phyloP scores from a whole-genome alignment of 352 stramenopile species.

The Phytophthora kernoviae region DNA sequence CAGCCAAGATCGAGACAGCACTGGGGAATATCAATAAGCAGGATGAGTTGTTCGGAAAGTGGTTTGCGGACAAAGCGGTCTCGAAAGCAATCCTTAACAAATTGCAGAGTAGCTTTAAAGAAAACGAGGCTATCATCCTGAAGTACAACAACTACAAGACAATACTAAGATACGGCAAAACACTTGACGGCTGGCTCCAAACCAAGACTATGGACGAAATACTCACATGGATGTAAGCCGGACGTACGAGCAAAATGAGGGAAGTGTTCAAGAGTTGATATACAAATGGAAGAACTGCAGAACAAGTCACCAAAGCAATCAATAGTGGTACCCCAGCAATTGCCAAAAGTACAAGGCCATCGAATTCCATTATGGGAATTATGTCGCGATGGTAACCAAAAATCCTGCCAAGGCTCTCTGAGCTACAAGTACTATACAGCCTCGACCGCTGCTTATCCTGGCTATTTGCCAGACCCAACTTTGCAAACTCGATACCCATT shows the following conservation, averaged over 20 bases:
- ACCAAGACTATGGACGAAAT: slow-evolving; percentile 10
- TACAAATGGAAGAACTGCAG: neutral
- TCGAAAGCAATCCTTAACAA: neutral
- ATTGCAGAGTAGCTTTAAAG: neutral
- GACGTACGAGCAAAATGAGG: neutral
- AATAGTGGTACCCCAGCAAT: neutral
- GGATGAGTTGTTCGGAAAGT: slow-evolving; percentile 5
- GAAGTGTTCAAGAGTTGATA: slow-evolving; percentile 4
- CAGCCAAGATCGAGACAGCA: slow-evolving; percentile 3
- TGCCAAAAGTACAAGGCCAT: too few species aligned
- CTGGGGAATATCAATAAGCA: neutral
- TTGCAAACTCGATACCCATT: too few species aligned
- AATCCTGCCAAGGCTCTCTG: too few species aligned
- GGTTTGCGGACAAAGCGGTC: neutral
- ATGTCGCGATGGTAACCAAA: too few species aligned
- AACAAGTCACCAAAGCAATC: neutral
- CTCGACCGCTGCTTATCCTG: too few species aligned
- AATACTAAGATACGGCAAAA: neutral
- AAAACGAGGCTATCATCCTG: slow-evolving; percentile 4
- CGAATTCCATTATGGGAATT: too few species aligned
- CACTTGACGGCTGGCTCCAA: neutral
- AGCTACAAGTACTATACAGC: too few species aligned
- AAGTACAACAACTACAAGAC: slow-evolving; percentile 12
- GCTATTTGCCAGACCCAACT: too few species aligned
- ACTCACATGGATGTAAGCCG: neutral